These are phyloP conservation scores for Diutina catenulata DNA, from an alignment of 1,139 yeast species.

Conservation along the genomic window DNA sequence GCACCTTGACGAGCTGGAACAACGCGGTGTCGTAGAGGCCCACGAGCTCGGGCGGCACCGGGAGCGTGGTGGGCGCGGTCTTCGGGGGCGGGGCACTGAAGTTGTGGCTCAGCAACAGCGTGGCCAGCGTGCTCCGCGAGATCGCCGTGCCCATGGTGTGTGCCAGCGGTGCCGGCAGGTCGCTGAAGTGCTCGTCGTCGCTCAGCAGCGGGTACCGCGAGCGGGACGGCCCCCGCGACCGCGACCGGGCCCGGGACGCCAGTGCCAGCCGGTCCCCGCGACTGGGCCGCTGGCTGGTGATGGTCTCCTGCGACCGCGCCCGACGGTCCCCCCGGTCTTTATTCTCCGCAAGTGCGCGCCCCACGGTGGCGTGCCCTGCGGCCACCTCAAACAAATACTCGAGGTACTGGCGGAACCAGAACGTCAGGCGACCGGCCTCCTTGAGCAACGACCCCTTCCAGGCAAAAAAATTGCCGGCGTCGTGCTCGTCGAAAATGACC, in stretches of 20 bases:
- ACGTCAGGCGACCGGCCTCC: neutral
- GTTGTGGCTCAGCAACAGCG: neutral
- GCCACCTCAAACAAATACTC: neutral
- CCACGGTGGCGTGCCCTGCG: neutral
- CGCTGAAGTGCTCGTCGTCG: neutral
- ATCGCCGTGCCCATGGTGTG: neutral
- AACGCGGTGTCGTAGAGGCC: neutral
- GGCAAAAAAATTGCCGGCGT: neutral
- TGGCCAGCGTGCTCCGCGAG: neutral
- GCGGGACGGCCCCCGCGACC: too few species aligned
- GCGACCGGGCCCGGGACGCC: neutral
- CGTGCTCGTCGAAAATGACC: neutral
- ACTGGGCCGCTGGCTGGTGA: neutral
- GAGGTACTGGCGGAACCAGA: constrained; percentile 5
- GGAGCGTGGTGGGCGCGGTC: neutral
- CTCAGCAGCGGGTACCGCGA: neutral
- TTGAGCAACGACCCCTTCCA: constrained; percentile 1
- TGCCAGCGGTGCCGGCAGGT: neutral
- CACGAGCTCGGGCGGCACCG: constrained; percentile 1
- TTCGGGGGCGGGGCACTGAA: neutral
- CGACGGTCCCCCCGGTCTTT: too few species aligned
- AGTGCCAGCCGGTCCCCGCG: neutral
- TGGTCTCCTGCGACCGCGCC: too few species aligned
- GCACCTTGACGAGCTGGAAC: neutral
- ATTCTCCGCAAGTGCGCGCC: too few species aligned